A percentile compares a stretch with the other conserved stretches of the same genome.
These are phyloP conservation scores for Beta lomatogona DNA, from an alignment of 179 eudicot species.

Conservation along the genomic window DNA sequence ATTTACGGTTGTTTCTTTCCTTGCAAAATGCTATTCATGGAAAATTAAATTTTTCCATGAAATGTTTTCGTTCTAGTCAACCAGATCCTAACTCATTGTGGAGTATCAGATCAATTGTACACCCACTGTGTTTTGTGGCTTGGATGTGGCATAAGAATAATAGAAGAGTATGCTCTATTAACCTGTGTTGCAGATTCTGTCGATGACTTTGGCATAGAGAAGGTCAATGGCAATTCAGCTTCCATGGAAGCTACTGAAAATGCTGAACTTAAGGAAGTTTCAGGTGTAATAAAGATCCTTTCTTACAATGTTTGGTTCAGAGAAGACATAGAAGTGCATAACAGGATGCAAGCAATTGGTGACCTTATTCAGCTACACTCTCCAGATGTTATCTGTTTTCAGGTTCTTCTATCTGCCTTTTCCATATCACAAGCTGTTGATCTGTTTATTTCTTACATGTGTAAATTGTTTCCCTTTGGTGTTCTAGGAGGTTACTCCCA, in stretches of 20 bases:
- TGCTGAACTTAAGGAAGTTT: constrained; percentile 21
- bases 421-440: not conserved
- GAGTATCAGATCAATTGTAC: not conserved
- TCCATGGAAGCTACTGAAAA: constrained; percentile 29
- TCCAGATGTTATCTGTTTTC: constrained; percentile 87
- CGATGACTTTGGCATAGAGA: constrained; percentile 1
- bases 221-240: constrained; percentile 14
- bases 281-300: constrained; percentile 56
- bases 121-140: not conserved
- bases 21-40: too few species aligned
- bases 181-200: constrained; percentile 20
- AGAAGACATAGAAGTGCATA: constrained; percentile 75
- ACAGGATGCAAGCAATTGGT: constrained; percentile 84
- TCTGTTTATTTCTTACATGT: constrained; percentile 1
- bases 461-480: constrained; percentile 15
- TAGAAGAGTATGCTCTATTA: not conserved
- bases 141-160: not conserved
- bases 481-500: constrained; percentile 79
- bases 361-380: constrained; percentile 75
- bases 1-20: too few species aligned
- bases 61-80: too few species aligned
- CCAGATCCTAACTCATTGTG: not conserved
- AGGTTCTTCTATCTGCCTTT: constrained; percentile 49
- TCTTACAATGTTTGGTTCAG: constrained; percentile 91
- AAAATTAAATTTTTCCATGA: too few species aligned